Conservation (phyloP, 768 basidiomycete genomes). For the Agrocybe pediades region DNA sequence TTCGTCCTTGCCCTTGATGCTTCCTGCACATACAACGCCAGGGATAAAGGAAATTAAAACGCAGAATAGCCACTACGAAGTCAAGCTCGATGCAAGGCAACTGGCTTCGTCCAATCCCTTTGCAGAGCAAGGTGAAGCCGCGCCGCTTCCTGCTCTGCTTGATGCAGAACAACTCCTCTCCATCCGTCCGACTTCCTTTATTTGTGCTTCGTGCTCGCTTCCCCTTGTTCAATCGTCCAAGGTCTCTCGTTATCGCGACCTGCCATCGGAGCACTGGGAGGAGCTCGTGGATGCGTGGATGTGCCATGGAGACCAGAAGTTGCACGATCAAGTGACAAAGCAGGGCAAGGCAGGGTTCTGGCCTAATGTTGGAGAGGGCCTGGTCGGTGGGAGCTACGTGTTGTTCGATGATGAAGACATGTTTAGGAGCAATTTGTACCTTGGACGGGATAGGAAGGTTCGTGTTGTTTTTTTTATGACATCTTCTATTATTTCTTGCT, state of each 20-base stretch:
- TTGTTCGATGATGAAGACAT: slow-evolving; percentile 69
- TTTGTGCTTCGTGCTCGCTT: slow-evolving; percentile 79
- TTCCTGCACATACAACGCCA: slow-evolving; percentile 56
- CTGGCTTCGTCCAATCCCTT: slow-evolving; percentile 19
- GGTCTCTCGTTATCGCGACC: slow-evolving; percentile 66
- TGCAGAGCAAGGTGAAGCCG: slow-evolving; percentile 26
- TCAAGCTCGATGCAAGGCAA: slow-evolving; percentile 57
- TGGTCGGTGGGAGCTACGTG: slow-evolving; percentile 91
- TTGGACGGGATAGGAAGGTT: slow-evolving; percentile 53
- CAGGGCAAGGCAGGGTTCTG: slow-evolving; percentile 71
- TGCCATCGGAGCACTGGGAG: slow-evolving; percentile 97
- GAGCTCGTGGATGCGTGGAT: slow-evolving; percentile 98
- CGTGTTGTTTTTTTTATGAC: slow-evolving; percentile 33
- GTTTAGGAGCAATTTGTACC: slow-evolving; percentile 51
- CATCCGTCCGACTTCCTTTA: slow-evolving; percentile 63
- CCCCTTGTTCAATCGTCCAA: slow-evolving; percentile 64
- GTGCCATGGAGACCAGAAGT: slow-evolving; percentile 90
- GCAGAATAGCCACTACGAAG: slow-evolving; percentile 65
- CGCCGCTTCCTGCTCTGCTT: slow-evolving; percentile 48
- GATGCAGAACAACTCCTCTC: slow-evolving; percentile 67
- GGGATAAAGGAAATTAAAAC: slow-evolving; percentile 63
- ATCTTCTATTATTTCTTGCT: slow-evolving; percentile 4
- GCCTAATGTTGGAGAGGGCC: slow-evolving; percentile 69
- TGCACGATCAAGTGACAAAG: slow-evolving; percentile 68
- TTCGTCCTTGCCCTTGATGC: slow-evolving; percentile 56